A percentile compares a stretch with the other conserved stretches of the same genome.
Evolutionary conservation across 208 protist species (phyloP).

Genomic region (Trypanosoma theileri): DNA sequence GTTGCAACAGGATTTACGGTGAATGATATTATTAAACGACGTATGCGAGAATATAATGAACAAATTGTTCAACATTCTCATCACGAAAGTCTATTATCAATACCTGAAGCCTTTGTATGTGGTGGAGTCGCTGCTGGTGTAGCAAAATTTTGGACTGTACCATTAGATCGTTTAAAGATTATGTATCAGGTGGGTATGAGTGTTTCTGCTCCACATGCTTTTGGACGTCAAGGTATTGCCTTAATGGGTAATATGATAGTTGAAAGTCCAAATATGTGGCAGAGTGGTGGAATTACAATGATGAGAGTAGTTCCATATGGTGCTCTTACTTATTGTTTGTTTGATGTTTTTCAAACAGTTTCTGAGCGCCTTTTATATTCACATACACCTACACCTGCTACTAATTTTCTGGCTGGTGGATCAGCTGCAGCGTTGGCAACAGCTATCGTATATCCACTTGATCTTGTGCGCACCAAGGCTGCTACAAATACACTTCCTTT

Average conservation of each 20-base stretch:
- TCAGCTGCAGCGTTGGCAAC: constrained; percentile 83
- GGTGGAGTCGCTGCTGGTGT: constrained; percentile 91
- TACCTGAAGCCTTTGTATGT: constrained; percentile 77
- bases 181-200: constrained; percentile 88
- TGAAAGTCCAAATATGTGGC: constrained; percentile 81
- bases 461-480: constrained; percentile 83
- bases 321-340: constrained; percentile 90
- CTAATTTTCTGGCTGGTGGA: constrained; percentile 82
- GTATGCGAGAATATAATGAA: constrained; percentile 73
- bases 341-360: constrained; percentile 88
- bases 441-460: constrained; percentile 90
- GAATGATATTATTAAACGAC: constrained; percentile 88
- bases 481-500: constrained; percentile 35
- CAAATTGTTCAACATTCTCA: constrained; percentile 38
- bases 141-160: constrained; percentile 87
- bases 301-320: constrained; percentile 93
- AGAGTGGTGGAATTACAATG: constrained; percentile 89
- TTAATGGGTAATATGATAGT: constrained; percentile 52
- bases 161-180: constrained; percentile 94
- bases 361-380: constrained; percentile 69
- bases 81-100: constrained; percentile 50
- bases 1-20: constrained; percentile 88
- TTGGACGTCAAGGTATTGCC: constrained; percentile 33
- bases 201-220: constrained; percentile 26
- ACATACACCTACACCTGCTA: constrained; percentile 60